Percentiles rank a stretch among this genome's conserved stretches.
Evolutionary conservation across 371 early-diverging fungal species (phyloP).

Genomic region (Basidiobolus heterosporus): DNA sequence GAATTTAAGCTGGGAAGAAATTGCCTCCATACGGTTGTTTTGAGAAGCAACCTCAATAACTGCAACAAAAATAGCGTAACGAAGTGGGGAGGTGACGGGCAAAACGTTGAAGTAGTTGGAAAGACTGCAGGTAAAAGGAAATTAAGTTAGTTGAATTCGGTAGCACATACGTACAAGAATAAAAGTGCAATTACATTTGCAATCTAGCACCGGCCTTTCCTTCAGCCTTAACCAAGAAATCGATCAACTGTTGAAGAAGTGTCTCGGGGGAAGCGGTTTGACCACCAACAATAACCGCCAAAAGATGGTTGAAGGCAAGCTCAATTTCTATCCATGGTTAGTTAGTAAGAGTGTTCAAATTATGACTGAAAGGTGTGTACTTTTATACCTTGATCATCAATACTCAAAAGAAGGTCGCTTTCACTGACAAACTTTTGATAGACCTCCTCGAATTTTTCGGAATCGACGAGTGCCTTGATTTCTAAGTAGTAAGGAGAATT

Average conservation of each 20-base stretch:
- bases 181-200: constrained; percentile 28
- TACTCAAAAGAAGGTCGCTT: constrained; percentile 2
- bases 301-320: constrained; percentile 48
- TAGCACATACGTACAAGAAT: neutral
- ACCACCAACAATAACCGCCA: constrained; percentile 27
- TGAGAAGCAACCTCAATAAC: constrained; percentile 58
- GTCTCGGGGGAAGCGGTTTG: constrained; percentile 11
- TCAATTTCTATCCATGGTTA: constrained; percentile 64
- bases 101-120: constrained; percentile 68
- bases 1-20: constrained; percentile 42
- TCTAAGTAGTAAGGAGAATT: constrained; percentile 1
- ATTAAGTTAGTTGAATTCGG: neutral
- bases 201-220: constrained; percentile 35
- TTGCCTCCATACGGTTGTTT: constrained; percentile 48
- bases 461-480: constrained; percentile 1
- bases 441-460: constrained; percentile 5
- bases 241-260: constrained; percentile 29
- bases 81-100: constrained; percentile 37
- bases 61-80: constrained; percentile 52
- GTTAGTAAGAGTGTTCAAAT: constrained; percentile 1
- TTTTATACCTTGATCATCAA: constrained; percentile 1
- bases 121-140: constrained; percentile 28
- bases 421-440: constrained; percentile 1
- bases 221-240: constrained; percentile 27
- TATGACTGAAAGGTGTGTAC: neutral